Evolutionary conservation across 371 early-diverging fungal genomes (phyloP).

Genomic region (Dichotomocladium elegans): DNA sequence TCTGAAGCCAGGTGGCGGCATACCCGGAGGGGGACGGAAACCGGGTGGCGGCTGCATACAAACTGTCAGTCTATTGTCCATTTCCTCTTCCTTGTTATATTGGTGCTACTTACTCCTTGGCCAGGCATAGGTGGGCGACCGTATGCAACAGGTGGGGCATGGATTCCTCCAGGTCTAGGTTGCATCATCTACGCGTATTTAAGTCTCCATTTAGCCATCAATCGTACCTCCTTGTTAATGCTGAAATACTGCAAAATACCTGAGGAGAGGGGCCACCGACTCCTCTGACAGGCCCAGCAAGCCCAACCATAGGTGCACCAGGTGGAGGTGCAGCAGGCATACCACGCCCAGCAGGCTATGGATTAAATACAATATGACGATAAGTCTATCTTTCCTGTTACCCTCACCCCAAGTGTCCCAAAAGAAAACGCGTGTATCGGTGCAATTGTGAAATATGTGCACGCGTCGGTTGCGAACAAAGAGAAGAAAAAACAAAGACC

Average conservation of each 20-base stretch:
- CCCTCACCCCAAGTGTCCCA: too few species aligned
- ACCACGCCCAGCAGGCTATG: constrained; percentile 85
- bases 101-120: background rate
- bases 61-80: too few species aligned
- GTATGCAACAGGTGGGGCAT: constrained; percentile 68
- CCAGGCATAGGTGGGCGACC: constrained; percentile 58
- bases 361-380: background rate
- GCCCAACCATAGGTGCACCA: constrained; percentile 52
- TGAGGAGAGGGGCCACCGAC: constrained; percentile 88
- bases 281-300: constrained; percentile 87
- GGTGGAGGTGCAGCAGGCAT: constrained; percentile 70
- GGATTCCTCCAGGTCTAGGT: constrained; percentile 46
- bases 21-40: constrained; percentile 54
- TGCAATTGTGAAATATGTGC: too few species aligned
- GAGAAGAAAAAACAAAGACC: too few species aligned
- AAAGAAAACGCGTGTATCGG: too few species aligned
- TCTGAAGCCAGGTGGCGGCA: constrained; percentile 38
- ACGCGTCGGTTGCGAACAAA: too few species aligned
- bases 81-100: too few species aligned
- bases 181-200: constrained; percentile 70
- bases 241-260: constrained; percentile 26
- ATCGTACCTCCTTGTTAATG: background rate
- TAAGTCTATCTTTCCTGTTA: too few species aligned
- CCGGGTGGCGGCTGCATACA: constrained; percentile 48
- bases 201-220: background rate